Evolutionary conservation across 2,329 filamentous ascomycete genomes (phyloP).

Genomic region (Aspergillus pseudoglaucus): DNA sequence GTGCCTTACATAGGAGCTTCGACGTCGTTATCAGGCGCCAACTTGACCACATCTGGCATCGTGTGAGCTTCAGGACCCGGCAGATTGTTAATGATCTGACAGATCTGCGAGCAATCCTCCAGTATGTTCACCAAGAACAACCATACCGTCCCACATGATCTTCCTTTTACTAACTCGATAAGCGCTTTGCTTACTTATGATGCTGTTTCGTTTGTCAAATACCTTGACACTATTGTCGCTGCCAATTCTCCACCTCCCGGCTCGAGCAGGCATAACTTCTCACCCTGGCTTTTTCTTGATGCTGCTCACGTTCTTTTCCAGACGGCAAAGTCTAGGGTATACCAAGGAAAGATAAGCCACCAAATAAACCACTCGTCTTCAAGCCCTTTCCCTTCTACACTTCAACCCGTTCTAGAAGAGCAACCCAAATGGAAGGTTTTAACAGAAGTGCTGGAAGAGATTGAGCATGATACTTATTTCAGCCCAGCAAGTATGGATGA

Average conservation of each 20-base stretch:
- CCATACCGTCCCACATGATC: neutral
- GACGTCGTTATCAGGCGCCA: conserved; percentile 82
- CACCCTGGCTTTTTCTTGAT: conserved; percentile 93
- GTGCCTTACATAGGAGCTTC: conserved; percentile 85
- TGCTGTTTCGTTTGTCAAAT: conserved; percentile 83
- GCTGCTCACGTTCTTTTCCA: conserved; percentile 92
- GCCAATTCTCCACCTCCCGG: conserved; percentile 83
- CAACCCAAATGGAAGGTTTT: conserved; percentile 89
- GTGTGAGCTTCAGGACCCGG: conserved; percentile 88
- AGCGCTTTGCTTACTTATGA: conserved; percentile 73
- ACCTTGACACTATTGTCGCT: conserved; percentile 88
- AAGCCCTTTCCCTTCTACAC: conserved; percentile 50
- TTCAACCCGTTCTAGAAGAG: conserved; percentile 81
- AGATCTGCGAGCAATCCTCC: conserved; percentile 73
- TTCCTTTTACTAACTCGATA: conserved; percentile 7
- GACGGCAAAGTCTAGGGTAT: conserved; percentile 80
- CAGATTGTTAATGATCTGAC: conserved; percentile 89
- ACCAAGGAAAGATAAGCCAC: conserved; percentile 63
- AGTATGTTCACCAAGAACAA: conserved; percentile 41
- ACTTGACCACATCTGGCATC: conserved; percentile 93
- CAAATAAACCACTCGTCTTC: conserved; percentile 45
- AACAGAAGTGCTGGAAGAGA: conserved; percentile 86
- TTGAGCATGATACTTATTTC: conserved; percentile 82
- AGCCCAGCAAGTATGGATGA: conserved; percentile 70
- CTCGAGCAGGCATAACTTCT: conserved; percentile 79